Percentiles rank a stretch among this genome's conserved stretches.
phyloP scores from a whole-genome alignment of 106 monocot species.

The Dendrobium catenatum region DNA sequence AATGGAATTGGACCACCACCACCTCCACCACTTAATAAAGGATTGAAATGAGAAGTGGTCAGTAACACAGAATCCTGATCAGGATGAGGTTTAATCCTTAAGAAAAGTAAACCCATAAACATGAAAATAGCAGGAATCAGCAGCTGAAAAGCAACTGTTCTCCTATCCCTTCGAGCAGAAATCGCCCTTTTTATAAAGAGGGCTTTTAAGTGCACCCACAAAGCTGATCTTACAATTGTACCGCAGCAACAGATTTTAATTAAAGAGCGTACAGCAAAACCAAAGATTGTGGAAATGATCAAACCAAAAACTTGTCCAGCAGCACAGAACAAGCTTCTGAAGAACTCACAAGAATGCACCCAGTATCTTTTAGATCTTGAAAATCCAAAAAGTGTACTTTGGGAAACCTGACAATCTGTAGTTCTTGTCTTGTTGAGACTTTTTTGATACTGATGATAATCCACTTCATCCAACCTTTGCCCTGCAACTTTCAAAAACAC shows the following conservation, averaged over 20 bases:
- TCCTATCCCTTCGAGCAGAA: constrained; percentile 69
- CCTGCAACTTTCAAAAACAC: constrained; percentile 84
- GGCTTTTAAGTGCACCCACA: constrained; percentile 73
- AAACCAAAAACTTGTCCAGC: constrained; percentile 30
- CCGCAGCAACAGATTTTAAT: constrained; percentile 46
- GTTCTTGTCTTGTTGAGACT: constrained; percentile 11
- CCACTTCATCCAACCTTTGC: constrained; percentile 32
- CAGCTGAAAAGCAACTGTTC: constrained; percentile 78
- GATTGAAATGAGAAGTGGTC: constrained; percentile 86
- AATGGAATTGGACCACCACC: constrained; percentile 91
- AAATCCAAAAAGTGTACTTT: constrained; percentile 11
- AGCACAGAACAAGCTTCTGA: constrained; percentile 27
- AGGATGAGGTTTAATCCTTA: constrained; percentile 84
- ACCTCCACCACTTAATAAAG: constrained; percentile 68
- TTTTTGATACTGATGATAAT: constrained; percentile 18
- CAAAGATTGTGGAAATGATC: constrained; percentile 26
- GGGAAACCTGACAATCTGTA: constrained; percentile 24
- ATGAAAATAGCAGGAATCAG: constrained; percentile 71
- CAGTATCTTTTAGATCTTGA: constrained; percentile 15
- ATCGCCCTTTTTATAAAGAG: constrained; percentile 66
- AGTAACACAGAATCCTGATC: constrained; percentile 62
- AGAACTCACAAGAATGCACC: constrained; percentile 18
- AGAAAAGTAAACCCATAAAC: constrained; percentile 64
- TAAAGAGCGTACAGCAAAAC: constrained; percentile 33
- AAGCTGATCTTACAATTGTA: constrained; percentile 32